Conservation (phyloP, 805 yeast species). For the Nakazawaea ambrosiae region DNA sequence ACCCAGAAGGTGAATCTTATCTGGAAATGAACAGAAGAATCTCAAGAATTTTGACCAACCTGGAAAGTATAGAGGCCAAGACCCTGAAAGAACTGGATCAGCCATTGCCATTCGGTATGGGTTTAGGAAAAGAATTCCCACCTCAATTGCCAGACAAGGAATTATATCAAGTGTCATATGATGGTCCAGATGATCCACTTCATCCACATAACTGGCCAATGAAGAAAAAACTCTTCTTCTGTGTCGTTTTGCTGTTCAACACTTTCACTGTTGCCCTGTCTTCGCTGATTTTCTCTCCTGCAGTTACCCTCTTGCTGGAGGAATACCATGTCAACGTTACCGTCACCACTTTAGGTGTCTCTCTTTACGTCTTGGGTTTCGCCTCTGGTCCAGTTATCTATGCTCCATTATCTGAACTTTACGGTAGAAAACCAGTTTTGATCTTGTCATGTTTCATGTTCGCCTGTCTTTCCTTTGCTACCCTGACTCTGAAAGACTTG, state of each 20-base stretch:
- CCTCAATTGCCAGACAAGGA: conserved; percentile 49
- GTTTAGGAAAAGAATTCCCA: conserved; percentile 58
- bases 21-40: conserved; percentile 23
- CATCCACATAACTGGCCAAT: conserved; percentile 67
- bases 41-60: conserved; percentile 36
- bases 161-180: conserved; percentile 61
- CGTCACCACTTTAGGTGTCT: conserved; percentile 51
- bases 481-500: conserved; percentile 57
- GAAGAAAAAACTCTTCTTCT: conserved; percentile 45
- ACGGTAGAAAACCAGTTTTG: conserved; percentile 62
- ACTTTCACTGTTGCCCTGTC: conserved; percentile 59
- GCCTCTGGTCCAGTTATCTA: conserved; percentile 65
- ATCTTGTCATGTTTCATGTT: conserved; percentile 53
- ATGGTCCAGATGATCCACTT: conserved; percentile 50
- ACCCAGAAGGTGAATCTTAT: background rate
- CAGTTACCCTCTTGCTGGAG: conserved; percentile 69
- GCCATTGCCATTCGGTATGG: conserved; percentile 50
- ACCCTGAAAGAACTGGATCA: conserved; percentile 9
- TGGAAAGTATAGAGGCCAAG: conserved; percentile 14
- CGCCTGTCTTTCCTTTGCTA: conserved; percentile 68
- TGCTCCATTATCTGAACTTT: conserved; percentile 66
- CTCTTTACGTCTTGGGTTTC: conserved; percentile 62
- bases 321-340: conserved; percentile 39
- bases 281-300: conserved; percentile 67
- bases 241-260: conserved; percentile 45